A percentile compares a stretch with the other conserved stretches of the same genome.
Conservation (phyloP, 2,329 filamentous ascomycete genomes). For the Sporothrix variecibatus region DNA sequence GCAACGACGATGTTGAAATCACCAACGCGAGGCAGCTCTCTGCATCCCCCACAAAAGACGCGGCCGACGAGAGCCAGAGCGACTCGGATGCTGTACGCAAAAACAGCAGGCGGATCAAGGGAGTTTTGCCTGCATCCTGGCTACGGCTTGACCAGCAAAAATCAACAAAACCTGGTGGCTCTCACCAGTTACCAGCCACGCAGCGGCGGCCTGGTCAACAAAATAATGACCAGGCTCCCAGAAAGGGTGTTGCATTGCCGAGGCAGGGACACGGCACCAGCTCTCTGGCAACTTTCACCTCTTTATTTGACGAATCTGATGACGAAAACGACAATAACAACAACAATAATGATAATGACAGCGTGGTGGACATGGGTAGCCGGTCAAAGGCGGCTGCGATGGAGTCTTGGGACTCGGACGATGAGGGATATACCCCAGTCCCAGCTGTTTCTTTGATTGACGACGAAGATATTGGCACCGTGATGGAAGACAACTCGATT, state of each 20-base stretch:
- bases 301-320: constrained; percentile 50
- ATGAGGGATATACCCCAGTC: constrained; percentile 28
- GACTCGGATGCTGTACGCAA: constrained; percentile 46
- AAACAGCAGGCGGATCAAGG: constrained; percentile 53
- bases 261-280: constrained; percentile 38
- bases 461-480: constrained; percentile 49
- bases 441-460: constrained; percentile 43
- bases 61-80: constrained; percentile 38
- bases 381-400: neutral
- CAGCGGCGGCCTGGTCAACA: constrained; percentile 39
- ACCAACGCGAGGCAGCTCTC: neutral
- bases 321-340: constrained; percentile 29
- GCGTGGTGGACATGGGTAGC: constrained; percentile 29
- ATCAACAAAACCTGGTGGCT: constrained; percentile 32
- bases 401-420: constrained; percentile 15
- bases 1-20: neutral
- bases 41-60: constrained; percentile 22
- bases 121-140: constrained; percentile 69
- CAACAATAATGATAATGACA: constrained; percentile 31
- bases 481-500: constrained; percentile 54
- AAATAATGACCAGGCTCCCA: constrained; percentile 43
- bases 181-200: constrained; percentile 30
- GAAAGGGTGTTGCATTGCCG: constrained; percentile 54
- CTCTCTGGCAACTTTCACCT: constrained; percentile 35
- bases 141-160: constrained; percentile 59